Conservation (phyloP, 2,329 filamentous ascomycete genomes). For the Stachybotrys chlorohalonatus region DNA sequence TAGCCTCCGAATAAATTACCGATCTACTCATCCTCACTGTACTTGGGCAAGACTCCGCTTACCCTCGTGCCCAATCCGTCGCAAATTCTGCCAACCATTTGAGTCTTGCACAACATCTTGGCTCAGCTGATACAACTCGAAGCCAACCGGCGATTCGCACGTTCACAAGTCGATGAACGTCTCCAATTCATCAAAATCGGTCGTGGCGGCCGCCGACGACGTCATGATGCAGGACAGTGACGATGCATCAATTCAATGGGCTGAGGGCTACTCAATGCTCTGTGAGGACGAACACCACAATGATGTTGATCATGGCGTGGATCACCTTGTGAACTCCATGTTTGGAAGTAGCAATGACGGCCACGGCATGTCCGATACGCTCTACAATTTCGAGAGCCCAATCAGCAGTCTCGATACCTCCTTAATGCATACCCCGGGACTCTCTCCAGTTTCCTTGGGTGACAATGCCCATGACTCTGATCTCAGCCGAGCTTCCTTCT, state of each 20-base stretch:
- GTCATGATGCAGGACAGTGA: neutral
- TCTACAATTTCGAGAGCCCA: constrained; percentile 50
- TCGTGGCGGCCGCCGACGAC: neutral
- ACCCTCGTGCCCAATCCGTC: too few relatives aligned
- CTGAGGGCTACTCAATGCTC: neutral
- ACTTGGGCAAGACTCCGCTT: too few relatives aligned
- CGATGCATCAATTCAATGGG: neutral
- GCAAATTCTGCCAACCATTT: too few relatives aligned
- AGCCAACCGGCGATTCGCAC: too few relatives aligned
- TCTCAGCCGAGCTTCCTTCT: neutral
- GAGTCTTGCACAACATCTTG: too few relatives aligned
- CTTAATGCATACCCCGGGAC: constrained; percentile 30
- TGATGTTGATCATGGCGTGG: neutral
- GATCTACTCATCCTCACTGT: too few relatives aligned
- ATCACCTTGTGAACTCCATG: constrained; percentile 4
- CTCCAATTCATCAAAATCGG: neutral
- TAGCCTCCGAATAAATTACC: neutral
- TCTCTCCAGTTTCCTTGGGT: constrained; percentile 15
- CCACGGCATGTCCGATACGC: constrained; percentile 36
- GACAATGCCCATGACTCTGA: constrained; percentile 15
- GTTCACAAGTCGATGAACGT: neutral
- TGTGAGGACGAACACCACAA: neutral
- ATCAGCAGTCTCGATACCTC: constrained; percentile 44
- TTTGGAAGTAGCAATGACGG: constrained; percentile 22
- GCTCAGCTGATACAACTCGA: too few relatives aligned